Evolutionary conservation across 2,329 filamentous ascomycete genomes (phyloP).

Genomic region (Alternaria consortialis): DNA sequence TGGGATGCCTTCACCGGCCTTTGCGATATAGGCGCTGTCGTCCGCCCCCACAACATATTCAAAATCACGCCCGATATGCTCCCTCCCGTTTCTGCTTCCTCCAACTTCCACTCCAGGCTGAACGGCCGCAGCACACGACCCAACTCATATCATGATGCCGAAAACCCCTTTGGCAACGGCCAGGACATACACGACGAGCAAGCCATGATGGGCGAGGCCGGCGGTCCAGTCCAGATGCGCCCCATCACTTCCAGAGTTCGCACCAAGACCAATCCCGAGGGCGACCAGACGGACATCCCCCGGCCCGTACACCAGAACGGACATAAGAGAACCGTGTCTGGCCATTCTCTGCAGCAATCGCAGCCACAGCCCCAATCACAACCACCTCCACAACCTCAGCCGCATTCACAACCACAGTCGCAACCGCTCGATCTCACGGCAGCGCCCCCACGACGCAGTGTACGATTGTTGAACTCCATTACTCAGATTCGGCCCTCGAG

Average conservation of each 20-base stretch:
- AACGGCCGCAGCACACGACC: constrained; percentile 53
- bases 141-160: constrained; percentile 48
- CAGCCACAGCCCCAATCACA: constrained; percentile 10
- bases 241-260: constrained; percentile 52
- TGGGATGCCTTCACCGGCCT: constrained; percentile 95
- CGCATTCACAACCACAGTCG: constrained; percentile 25
- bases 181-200: constrained; percentile 55
- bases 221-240: constrained; percentile 49
- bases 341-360: constrained; percentile 65
- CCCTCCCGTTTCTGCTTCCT: constrained; percentile 45
- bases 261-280: constrained; percentile 52
- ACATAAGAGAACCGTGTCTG: constrained; percentile 91
- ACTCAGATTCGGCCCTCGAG: constrained; percentile 70
- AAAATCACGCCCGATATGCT: constrained; percentile 73
- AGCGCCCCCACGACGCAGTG: constrained; percentile 56
- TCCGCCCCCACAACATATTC: constrained; percentile 88
- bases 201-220: constrained; percentile 52
- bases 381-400: not conserved
- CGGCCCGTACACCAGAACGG: constrained; percentile 59
- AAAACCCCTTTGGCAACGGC: constrained; percentile 59
- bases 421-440: constrained; percentile 52
- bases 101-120: constrained; percentile 53
- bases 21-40: constrained; percentile 80
- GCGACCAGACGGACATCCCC: constrained; percentile 50
- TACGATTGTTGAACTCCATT: constrained; percentile 55